A percentile compares a stretch with the other conserved stretches of the same genome.
Evolutionary conservation across 2,329 filamentous ascomycete species (phyloP).

Genomic region (Exophiala lecanii-corni): DNA sequence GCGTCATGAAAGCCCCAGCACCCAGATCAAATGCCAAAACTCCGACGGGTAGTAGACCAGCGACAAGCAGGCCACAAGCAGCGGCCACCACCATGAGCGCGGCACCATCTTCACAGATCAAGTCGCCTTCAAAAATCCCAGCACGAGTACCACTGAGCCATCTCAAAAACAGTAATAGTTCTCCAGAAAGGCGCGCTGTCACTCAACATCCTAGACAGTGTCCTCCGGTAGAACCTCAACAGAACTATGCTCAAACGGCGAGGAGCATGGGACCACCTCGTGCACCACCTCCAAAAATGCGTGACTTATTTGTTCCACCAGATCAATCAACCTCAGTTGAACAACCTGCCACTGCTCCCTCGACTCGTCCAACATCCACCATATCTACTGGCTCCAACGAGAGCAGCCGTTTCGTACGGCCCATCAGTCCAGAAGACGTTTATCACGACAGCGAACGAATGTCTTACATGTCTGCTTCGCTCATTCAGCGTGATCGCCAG

Average conservation of each 20-base stretch:
- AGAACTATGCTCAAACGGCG: conserved; percentile 28
- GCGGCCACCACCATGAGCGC: conserved; percentile 19
- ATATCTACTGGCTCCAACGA: conserved; percentile 40
- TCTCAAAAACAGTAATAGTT: conserved; percentile 60
- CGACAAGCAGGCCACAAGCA: conserved; percentile 35
- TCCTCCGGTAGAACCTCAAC: conserved; percentile 11
- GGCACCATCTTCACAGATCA: conserved; percentile 30
- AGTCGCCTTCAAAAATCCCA: conserved; percentile 47
- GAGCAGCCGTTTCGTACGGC: conserved; percentile 43
- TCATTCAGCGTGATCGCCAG: conserved; percentile 34
- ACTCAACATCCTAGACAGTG: conserved; percentile 33
- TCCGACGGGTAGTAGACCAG: conserved; percentile 38
- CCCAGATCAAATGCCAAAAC: conserved; percentile 45
- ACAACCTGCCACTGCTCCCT: conserved; percentile 29
- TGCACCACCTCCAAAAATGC: conserved; percentile 86
- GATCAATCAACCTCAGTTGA: conserved; percentile 28
- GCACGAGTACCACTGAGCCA: conserved; percentile 43
- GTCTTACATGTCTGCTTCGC: conserved; percentile 43
- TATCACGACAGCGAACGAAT: conserved; percentile 64
- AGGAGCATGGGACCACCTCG: conserved; percentile 53
- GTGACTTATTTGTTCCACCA: conserved; percentile 63
- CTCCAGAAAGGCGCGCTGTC: conserved; percentile 64
- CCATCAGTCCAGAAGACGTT: conserved; percentile 70
- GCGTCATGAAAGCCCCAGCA: conserved; percentile 38
- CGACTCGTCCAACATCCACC: conserved; percentile 50